Evolutionary conservation across 192 early-diverging fungal species (phyloP).

Genomic region (Coemansia sp.): DNA sequence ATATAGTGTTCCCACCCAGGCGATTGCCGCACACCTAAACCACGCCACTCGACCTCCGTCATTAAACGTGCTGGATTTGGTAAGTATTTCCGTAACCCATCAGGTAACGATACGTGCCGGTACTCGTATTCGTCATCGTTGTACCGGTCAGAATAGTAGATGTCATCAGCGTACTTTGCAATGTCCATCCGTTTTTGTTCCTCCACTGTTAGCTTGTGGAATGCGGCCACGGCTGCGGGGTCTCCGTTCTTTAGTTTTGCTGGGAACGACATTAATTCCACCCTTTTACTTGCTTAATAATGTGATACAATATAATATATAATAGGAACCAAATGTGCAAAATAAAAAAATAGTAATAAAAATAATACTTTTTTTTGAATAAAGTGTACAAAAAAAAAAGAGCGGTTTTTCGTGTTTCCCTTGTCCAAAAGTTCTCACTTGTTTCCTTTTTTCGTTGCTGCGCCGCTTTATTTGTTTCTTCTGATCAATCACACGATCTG

Average conservation of each 20-base stretch:
- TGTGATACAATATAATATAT: neutral
- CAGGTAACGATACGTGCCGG: slow-evolving; percentile 49
- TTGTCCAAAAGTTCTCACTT: too few relatives aligned
- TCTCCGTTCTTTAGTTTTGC: slow-evolving; percentile 21
- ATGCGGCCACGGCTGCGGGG: neutral
- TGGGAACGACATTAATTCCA: slow-evolving; percentile 26
- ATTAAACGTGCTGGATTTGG: slow-evolving; percentile 40
- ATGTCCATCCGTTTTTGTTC: slow-evolving; percentile 33
- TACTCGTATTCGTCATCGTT: slow-evolving; percentile 48
- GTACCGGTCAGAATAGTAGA: slow-evolving; percentile 53
- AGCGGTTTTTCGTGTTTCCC: neutral
- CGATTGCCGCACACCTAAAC: slow-evolving; percentile 51
- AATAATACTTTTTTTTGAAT: too few relatives aligned
- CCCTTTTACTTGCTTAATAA: too few relatives aligned
- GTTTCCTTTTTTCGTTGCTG: neutral
- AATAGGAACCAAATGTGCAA: neutral
- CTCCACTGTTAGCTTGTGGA: slow-evolving; percentile 9
- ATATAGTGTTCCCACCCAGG: slow-evolving; percentile 52
- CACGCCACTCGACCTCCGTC: slow-evolving; percentile 41
- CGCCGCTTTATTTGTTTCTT: slow-evolving; percentile 1
- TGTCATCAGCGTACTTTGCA: slow-evolving; percentile 28
- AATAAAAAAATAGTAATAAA: neutral
- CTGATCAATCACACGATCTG: neutral
- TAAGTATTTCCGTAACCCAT: slow-evolving; percentile 46
- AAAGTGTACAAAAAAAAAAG: too few relatives aligned